Evolutionary conservation across 2,329 filamentous ascomycete species (phyloP).

Genomic region (Metarhizium robertsii): DNA sequence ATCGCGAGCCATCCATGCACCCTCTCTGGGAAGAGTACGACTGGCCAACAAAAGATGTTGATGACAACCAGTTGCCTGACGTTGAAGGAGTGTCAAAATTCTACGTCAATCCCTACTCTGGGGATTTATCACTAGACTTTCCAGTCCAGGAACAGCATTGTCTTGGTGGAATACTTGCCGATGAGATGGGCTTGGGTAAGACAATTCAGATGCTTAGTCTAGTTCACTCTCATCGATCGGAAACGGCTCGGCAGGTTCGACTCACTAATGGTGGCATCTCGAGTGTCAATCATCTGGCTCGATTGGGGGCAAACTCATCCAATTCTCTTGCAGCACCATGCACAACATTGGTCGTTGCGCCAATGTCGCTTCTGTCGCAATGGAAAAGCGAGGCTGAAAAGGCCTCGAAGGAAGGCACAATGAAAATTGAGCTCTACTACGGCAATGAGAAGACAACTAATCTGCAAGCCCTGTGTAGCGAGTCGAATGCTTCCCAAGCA

Average conservation of each 20-base stretch:
- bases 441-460: slow-evolving; percentile 76
- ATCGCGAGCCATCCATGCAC: slow-evolving; percentile 78
- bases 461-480: slow-evolving; percentile 68
- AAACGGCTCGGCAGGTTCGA: slow-evolving; percentile 34
- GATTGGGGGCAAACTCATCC: slow-evolving; percentile 47
- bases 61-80: slow-evolving; percentile 63
- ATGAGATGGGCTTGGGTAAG: slow-evolving; percentile 97
- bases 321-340: slow-evolving; percentile 63
- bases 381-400: slow-evolving; percentile 95
- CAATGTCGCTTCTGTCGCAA: slow-evolving; percentile 91
- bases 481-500: slow-evolving; percentile 61
- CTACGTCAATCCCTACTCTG: slow-evolving; percentile 95
- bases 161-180: slow-evolving; percentile 83
- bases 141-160: slow-evolving; percentile 92
- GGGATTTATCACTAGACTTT: slow-evolving; percentile 84
- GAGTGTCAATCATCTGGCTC: slow-evolving; percentile 52
- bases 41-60: slow-evolving; percentile 81
- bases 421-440: slow-evolving; percentile 87
- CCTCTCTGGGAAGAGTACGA: slow-evolving; percentile 93
- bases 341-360: slow-evolving; percentile 91
- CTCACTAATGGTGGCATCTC: slow-evolving; percentile 17
- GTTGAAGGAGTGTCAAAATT: slow-evolving; percentile 64
- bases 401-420: slow-evolving; percentile 72
- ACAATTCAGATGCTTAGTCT: slow-evolving; percentile 98
- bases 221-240: slow-evolving; percentile 71